Base-by-base conservation (phyloP, 2,329 filamentous ascomycete species). In the Fusarium continuum region DNA sequence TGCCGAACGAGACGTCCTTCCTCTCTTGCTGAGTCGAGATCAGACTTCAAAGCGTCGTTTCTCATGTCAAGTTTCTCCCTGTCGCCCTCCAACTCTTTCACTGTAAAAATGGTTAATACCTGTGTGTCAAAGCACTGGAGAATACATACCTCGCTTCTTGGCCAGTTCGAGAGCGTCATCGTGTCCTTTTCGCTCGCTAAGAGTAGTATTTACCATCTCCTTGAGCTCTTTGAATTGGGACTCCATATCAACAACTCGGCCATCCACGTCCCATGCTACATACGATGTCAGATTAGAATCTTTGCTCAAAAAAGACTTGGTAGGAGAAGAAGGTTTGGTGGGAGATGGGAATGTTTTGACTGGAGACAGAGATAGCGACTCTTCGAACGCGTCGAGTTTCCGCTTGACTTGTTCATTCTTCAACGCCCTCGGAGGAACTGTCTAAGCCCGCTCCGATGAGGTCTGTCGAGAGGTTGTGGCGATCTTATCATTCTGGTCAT, bases 241-340 rank as follows among this genome's bases (percentile, higher is more conserved):
- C 70, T 96, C 91, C 78, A 97, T 89, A 57, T 88, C 85, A 62
- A 88, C 88, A 67, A 97, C 84, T 64, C 89, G 87, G 60, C 86
- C 86, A 69, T 93, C 89, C 66, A 93, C 87, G 74, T 97, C 92
- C 84, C 90, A 94, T 71, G 85, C 90, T 91, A 84, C 64, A 77
- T 81, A 85, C 28, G 74, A 76, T 69, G 80, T 83, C 65, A 85
- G 78, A 83, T 91, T 89, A 88, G 93, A 92, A 82, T 88, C 79
- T 79, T 88, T 90, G 66, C 84, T 89, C 71, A 94, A 81, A 80
- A 84, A 93, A 2, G 74, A 68, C 65, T 84, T 83, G 29, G 66
- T 77, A 57, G 80, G 80, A 71, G 79, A 82, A 55, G 73, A 73
- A 65, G 75, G 74, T 70, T 80, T 78, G 66, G 68, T 69, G 34